These are phyloP conservation scores for Bombardia bombarda DNA, from an alignment of 495 filamentous ascomycete genomes.

Conservation along the genomic window DNA sequence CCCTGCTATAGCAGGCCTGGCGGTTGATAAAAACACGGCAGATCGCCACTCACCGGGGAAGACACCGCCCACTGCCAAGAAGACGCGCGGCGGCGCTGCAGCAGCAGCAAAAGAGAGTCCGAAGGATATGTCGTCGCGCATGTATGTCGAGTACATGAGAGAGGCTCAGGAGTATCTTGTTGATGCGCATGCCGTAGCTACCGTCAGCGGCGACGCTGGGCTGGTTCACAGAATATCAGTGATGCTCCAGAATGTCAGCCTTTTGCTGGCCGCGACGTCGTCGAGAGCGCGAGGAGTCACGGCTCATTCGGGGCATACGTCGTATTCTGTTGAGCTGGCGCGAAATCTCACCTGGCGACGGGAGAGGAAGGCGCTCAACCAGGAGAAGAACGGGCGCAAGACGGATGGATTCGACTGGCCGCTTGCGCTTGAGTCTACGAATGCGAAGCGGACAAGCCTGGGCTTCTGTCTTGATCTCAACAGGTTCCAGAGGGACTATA, in stretches of 20 bases:
- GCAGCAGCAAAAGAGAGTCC: conserved; percentile 9
- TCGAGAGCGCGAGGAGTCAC: conserved; percentile 32
- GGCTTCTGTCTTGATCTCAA: conserved; percentile 38
- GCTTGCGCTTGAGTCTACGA: conserved; percentile 12
- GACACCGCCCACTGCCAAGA: conserved; percentile 21
- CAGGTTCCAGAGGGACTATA: conserved; percentile 58
- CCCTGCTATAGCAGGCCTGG: conserved; percentile 47
- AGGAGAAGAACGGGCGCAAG: conserved; percentile 24
- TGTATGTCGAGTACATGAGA: conserved; percentile 50
- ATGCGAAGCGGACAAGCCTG: conserved; percentile 25
- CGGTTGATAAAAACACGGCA: conserved; percentile 10
- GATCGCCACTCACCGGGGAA: conserved; percentile 17
- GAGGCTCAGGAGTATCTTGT: conserved; percentile 53
- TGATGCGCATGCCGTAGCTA: conserved; percentile 47
- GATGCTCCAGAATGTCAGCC: conserved; percentile 52
- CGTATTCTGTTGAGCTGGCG: conserved; percentile 53
- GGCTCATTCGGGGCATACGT: conserved; percentile 50
- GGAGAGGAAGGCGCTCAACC: conserved; percentile 45
- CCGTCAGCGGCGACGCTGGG: conserved; percentile 33
- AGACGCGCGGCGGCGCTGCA: conserved; percentile 8
- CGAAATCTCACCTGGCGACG: conserved; percentile 53
- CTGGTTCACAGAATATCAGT: conserved; percentile 51
- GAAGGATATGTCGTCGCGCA: conserved; percentile 23
- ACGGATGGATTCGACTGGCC: conserved; percentile 23
- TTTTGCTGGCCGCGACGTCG: conserved; percentile 57